Evolutionary conservation across 805 yeast genomes (phyloP).

Genomic region (Spathaspora boniae): DNA sequence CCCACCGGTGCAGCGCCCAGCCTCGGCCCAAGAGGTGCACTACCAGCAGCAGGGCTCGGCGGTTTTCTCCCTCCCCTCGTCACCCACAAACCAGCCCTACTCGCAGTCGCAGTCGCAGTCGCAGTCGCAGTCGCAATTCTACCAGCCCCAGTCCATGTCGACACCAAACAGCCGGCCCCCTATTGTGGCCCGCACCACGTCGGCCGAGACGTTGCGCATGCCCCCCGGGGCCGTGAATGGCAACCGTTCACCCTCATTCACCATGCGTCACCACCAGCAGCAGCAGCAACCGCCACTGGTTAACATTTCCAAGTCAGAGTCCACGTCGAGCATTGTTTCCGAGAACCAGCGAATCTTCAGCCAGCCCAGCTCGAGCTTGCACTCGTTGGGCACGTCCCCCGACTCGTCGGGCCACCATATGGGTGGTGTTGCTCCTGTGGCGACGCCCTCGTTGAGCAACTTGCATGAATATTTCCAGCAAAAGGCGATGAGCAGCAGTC

Average conservation of each 20-base stretch:
- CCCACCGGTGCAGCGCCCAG: constrained; percentile 3
- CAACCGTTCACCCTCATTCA: constrained; percentile 6
- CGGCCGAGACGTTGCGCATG: constrained; percentile 15
- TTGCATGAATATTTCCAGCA: constrained; percentile 32
- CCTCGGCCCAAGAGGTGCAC: constrained; percentile 6
- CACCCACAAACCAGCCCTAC: constrained; percentile 19
- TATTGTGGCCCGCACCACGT: constrained; percentile 10
- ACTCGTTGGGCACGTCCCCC: constrained; percentile 34
- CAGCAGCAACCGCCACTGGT: no score
- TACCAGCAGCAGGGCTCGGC: constrained; percentile 19
- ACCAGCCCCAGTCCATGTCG: not conserved
- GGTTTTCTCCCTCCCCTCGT: constrained; percentile 26
- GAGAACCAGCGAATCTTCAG: constrained; percentile 18
- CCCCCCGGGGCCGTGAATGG: constrained; percentile 6
- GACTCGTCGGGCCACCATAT: constrained; percentile 15
- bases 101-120: constrained; percentile 9
- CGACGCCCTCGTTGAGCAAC: constrained; percentile 26
- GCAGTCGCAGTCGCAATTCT: constrained; percentile 4
- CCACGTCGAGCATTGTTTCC: constrained; percentile 24
- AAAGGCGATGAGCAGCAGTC: constrained; percentile 13
- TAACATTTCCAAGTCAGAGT: constrained; percentile 22
- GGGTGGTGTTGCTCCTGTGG: constrained; percentile 2
- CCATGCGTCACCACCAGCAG: no score
- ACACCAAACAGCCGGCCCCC: constrained; percentile 4
- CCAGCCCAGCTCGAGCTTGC: constrained; percentile 23